Conservation (phyloP, 2,329 filamentous ascomycete genomes). For the Fusarium sp. region DNA sequence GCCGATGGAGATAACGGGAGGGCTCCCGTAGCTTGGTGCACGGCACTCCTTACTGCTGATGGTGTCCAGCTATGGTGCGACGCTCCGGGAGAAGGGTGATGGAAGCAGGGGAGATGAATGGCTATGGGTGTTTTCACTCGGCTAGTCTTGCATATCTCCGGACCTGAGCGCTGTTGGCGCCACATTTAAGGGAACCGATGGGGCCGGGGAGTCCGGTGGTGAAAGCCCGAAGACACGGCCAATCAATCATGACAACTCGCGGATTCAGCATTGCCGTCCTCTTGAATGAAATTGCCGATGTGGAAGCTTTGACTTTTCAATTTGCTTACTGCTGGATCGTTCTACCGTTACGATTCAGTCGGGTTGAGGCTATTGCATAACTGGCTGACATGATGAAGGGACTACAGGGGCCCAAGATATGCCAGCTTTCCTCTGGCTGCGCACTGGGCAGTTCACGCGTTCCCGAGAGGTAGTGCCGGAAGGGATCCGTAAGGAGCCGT, state of each 20-base stretch:
- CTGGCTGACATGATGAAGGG: neutral
- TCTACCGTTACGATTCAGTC: neutral
- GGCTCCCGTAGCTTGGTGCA: constrained; percentile 1
- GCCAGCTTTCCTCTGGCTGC: neutral
- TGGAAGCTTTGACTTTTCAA: neutral
- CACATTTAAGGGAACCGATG: neutral
- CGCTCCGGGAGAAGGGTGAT: neutral
- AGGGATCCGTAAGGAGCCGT: neutral
- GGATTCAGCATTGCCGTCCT: neutral
- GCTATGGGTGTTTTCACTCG: neutral
- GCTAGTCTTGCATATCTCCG: neutral
- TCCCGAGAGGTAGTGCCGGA: neutral
- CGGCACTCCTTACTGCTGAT: neutral
- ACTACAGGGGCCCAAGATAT: neutral
- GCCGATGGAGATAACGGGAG: constrained; percentile 3
- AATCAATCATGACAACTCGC: neutral
- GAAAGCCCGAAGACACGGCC: neutral
- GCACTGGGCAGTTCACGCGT: neutral
- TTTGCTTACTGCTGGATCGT: neutral
- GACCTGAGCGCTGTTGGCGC: neutral
- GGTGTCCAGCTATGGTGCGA: neutral
- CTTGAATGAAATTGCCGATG: neutral
- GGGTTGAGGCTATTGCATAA: neutral
- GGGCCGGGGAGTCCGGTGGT: neutral
- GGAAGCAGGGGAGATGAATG: constrained; percentile 1